A percentile compares a stretch with the other conserved stretches of the same genome.
These are phyloP conservation scores for Pelagomonas calceolata DNA, from an alignment of 108 stramenopile genomes.

Conservation along the genomic window DNA sequence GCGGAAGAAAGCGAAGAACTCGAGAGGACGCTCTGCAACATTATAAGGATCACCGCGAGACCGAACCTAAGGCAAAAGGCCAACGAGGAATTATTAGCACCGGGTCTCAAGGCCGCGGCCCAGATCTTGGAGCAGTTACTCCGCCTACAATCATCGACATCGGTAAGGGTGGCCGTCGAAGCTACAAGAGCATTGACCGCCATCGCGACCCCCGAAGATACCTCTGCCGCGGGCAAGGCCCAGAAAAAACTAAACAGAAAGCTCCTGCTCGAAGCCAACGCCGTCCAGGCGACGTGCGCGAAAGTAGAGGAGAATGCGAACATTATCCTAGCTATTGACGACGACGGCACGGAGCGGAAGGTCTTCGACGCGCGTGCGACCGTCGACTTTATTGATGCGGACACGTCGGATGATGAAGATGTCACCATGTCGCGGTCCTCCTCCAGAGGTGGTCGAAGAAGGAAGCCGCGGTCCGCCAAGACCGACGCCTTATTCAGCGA, in stretches of 20 bases:
- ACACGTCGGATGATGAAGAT: not conserved
- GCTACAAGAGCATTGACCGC: not conserved
- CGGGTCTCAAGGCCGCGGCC: not conserved
- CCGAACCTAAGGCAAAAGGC: not conserved
- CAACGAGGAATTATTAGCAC: not conserved
- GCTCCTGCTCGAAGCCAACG: not conserved
- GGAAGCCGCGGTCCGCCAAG: too few species aligned
- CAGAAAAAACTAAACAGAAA: not conserved
- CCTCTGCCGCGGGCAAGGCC: not conserved
- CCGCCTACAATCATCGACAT: not conserved
- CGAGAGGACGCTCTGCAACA: not conserved
- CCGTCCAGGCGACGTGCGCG: not conserved
- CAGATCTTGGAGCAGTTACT: not conserved
- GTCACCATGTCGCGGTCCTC: too few species aligned
- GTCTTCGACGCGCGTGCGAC: not conserved
- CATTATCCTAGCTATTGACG: not conserved
- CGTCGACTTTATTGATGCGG: not conserved
- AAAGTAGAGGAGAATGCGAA: not conserved
- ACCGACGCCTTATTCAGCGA: not conserved
- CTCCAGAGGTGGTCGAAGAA: too few species aligned
- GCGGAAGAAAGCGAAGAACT: too few species aligned
- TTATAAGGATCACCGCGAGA: not conserved
- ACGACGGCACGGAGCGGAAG: not conserved
- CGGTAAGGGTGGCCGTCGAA: not conserved
- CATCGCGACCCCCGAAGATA: not conserved